Conservation (phyloP, 352 stramenopile genomes). For the Globisporangium canariense region DNA sequence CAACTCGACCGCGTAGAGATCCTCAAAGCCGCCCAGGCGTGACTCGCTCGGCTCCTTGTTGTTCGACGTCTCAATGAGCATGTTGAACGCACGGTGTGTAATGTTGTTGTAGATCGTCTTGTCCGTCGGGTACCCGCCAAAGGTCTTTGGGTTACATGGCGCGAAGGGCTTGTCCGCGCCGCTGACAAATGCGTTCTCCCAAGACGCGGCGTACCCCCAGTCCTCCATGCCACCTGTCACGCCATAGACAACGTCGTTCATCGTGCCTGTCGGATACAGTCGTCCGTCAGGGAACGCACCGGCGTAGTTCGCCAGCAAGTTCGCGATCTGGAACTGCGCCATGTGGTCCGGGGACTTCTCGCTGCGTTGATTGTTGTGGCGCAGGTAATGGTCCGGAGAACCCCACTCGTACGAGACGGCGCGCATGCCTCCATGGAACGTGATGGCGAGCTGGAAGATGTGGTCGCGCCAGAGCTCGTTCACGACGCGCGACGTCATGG, state of each 20-base stretch:
- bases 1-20: slow-evolving; percentile 65
- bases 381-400: slow-evolving; percentile 83
- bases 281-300: slow-evolving; percentile 65
- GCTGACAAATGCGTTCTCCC: slow-evolving; percentile 65
- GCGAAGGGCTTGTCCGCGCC: slow-evolving; percentile 44
- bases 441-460: slow-evolving; percentile 96
- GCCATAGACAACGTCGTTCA: slow-evolving; percentile 97
- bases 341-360: slow-evolving; percentile 80
- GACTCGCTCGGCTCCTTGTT: slow-evolving; percentile 78
- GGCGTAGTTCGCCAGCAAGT: slow-evolving; percentile 63
- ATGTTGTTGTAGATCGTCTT: slow-evolving; percentile 94
- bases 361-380: slow-evolving; percentile 42
- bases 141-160: slow-evolving; percentile 84
- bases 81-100: slow-evolving; percentile 93
- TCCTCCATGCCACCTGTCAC: slow-evolving; percentile 98
- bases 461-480: slow-evolving; percentile 97
- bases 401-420: slow-evolving; percentile 98
- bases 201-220: slow-evolving; percentile 93
- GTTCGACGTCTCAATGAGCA: slow-evolving; percentile 95
- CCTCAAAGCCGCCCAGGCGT: slow-evolving; percentile 68
- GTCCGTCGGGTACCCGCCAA: slow-evolving; percentile 84
- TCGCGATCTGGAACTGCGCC: slow-evolving; percentile 58
- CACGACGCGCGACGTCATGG: slow-evolving; percentile 93
- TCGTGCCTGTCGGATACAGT: slow-evolving; percentile 83
- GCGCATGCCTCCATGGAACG: slow-evolving; percentile 97